Evolutionary conservation across 202 grass and related monocot genomes (phyloP).

Genomic region (Schoenoplectus triqueter): DNA sequence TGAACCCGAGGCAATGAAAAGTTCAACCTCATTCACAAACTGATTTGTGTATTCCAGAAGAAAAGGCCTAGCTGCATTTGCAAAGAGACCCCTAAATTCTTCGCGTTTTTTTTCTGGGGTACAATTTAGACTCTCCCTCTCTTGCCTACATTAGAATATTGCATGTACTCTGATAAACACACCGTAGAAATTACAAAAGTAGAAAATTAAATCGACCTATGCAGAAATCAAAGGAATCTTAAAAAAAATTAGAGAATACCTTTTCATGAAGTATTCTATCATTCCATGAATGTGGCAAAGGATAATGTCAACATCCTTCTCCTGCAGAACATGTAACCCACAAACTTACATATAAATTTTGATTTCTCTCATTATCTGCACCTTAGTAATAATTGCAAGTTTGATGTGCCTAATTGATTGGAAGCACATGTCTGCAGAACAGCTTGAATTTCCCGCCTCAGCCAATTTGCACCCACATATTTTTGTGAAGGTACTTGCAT

Average conservation of each 20-base stretch:
- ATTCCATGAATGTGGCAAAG: conserved; percentile 76
- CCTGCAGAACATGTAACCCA: conserved; percentile 48
- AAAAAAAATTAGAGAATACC: conserved; percentile 26
- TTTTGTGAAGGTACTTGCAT: conserved; percentile 60
- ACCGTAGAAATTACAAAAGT: background rate
- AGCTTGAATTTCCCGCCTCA: conserved; percentile 80
- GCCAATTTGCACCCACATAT: conserved; percentile 77
- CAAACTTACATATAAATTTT: conserved; percentile 19
- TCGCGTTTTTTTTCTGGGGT: conserved; percentile 52
- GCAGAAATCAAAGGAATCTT: background rate
- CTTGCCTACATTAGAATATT: conserved; percentile 46
- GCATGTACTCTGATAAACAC: background rate
- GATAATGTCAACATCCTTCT: conserved; percentile 66
- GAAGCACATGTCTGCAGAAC: conserved; percentile 54
- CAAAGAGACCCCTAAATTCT: conserved; percentile 63
- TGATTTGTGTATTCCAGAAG: conserved; percentile 54
- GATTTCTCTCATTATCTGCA: background rate
- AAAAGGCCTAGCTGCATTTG: conserved; percentile 71
- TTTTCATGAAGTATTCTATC: conserved; percentile 72
- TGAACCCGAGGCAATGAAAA: conserved; percentile 71
- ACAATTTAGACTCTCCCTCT: conserved; percentile 32
- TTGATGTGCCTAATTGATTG: background rate
- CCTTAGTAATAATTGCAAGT: background rate
- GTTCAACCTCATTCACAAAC: conserved; percentile 69
- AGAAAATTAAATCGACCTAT: conserved; percentile 6